Conservation (phyloP, 1,284 basidiomycete genomes). For the Cryptococcus sp. region DNA sequence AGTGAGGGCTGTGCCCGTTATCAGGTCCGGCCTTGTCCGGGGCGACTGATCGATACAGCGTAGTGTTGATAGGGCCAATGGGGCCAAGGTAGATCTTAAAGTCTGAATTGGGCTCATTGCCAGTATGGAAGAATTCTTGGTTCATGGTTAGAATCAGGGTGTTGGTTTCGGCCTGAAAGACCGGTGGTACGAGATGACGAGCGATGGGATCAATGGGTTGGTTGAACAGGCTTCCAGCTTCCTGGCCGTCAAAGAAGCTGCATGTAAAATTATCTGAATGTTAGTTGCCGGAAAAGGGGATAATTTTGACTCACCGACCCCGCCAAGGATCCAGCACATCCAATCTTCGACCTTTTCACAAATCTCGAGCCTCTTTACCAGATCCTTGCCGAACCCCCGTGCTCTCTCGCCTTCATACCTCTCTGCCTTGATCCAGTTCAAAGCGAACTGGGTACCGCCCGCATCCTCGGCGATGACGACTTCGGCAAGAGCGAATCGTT, state of each 20-base stretch:
- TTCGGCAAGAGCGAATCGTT: conserved; percentile 31
- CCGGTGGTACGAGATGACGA: conserved; percentile 72
- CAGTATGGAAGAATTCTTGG: conserved; percentile 58
- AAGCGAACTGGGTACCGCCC: conserved; percentile 19
- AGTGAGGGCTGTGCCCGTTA: background rate
- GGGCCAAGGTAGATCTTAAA: conserved; percentile 85
- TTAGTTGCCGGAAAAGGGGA: background rate
- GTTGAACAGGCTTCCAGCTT: conserved; percentile 4
- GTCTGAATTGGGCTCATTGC: too few species aligned
- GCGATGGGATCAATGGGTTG: conserved; percentile 72
- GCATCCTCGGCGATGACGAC: conserved; percentile 35
- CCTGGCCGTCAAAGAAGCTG: conserved; percentile 24
- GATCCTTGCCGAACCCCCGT: background rate
- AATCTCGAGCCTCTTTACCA: conserved; percentile 2
- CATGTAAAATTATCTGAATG: conserved; percentile 30
- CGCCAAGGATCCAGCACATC: conserved; percentile 91
- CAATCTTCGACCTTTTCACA: conserved; percentile 71
- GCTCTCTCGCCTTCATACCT: conserved; percentile 3
- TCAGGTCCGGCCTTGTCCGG: conserved; percentile 4
- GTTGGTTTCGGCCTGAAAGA: conserved; percentile 66
- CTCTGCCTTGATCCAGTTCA: conserved; percentile 27
- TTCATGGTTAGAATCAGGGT: conserved; percentile 76
- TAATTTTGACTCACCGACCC: conserved; percentile 67
- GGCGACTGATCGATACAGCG: conserved; percentile 37
- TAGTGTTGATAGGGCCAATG: conserved; percentile 66